Evolutionary conservation across 306 rosid genomes (phyloP).

Genomic region (Cucumis cinereus): DNA sequence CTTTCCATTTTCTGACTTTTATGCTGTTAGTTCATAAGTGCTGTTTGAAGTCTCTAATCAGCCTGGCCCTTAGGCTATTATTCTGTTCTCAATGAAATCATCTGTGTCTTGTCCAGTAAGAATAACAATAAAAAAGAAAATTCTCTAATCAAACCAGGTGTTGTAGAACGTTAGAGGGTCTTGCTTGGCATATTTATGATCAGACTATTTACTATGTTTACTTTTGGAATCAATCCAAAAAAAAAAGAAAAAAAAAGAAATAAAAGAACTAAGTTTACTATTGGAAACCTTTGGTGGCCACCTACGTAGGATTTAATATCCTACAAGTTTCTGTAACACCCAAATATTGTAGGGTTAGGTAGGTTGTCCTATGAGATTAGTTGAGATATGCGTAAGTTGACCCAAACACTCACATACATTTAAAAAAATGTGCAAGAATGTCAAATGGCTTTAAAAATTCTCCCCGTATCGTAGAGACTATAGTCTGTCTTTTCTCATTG

Average conservation of each 20-base stretch:
- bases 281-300: not conserved
- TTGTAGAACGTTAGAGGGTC: not conserved
- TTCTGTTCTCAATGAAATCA: not conserved
- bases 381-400: too few species aligned
- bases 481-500: too few species aligned
- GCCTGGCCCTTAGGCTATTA: not conserved
- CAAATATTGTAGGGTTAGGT: too few species aligned
- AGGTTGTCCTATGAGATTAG: too few species aligned
- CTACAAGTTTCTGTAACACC: too few species aligned
- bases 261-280: not conserved
- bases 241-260: too few species aligned
- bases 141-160: not conserved
- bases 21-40: not conserved
- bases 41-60: not conserved
- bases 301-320: too few species aligned
- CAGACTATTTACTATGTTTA: not conserved
- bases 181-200: not conserved
- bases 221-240: too few species aligned
- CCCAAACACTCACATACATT: too few species aligned
- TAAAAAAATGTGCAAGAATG: not conserved
- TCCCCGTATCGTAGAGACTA: not conserved
- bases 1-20: not conserved
- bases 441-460: not conserved
- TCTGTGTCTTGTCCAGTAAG: not conserved
- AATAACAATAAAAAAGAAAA: not conserved